These are phyloP conservation scores for Funneliformis geosporum DNA, from an alignment of 192 early-diverging fungal species.

Conservation along the genomic window DNA sequence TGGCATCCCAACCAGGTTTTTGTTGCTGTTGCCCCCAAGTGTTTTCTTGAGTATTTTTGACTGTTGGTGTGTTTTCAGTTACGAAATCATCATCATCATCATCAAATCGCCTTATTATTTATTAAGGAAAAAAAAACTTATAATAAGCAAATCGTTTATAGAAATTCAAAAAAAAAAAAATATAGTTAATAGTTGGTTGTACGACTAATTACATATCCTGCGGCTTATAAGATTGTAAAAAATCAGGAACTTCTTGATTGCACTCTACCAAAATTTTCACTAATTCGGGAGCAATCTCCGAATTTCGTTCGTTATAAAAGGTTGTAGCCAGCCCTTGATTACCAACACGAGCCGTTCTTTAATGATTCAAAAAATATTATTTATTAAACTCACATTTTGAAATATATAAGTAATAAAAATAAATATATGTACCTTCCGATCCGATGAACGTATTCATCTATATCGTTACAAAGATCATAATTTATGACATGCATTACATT, in stretches of 20 bases:
- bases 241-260: constrained; percentile 60
- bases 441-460: constrained; percentile 87
- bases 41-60: not conserved
- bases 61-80: not conserved
- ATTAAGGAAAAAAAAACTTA: not conserved
- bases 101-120: not conserved
- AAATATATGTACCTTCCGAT: constrained; percentile 63
- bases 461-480: constrained; percentile 78
- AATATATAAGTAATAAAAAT: no score
- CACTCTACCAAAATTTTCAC: constrained; percentile 57
- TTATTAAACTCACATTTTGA: not conserved
- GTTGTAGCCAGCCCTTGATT: constrained; percentile 59
- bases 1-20: not conserved
- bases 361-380: not conserved
- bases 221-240: constrained; percentile 42
- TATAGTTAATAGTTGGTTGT: not conserved
- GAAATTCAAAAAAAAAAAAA: not conserved
- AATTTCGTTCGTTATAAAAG: constrained; percentile 51
- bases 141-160: not conserved
- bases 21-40: not conserved
- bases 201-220: constrained; percentile 38
- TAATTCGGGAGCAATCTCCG: constrained; percentile 45
- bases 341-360: constrained; percentile 63
- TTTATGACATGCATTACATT: constrained; percentile 88
- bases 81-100: not conserved